Conservation (phyloP, 495 filamentous ascomycete species). For the Aspergillus taichungensis region DNA sequence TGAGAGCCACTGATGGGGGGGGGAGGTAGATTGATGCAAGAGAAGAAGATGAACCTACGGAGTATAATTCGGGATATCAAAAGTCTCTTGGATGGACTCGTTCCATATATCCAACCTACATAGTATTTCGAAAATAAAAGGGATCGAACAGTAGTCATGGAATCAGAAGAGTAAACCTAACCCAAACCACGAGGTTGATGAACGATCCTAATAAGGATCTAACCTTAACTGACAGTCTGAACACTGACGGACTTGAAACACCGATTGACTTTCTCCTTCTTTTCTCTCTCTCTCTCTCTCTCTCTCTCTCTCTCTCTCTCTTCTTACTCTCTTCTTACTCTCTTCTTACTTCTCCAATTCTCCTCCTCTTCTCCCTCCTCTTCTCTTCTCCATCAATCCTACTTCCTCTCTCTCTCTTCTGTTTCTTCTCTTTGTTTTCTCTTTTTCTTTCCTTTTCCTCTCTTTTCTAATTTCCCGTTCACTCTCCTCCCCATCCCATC, state of each 20-base stretch:
- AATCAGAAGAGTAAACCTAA: not conserved
- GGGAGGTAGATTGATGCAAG: too few relatives aligned
- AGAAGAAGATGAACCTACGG: too few relatives aligned
- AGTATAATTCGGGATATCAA: too few relatives aligned
- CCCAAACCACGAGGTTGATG: not conserved
- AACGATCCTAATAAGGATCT: not conserved
- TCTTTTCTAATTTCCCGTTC: not conserved
- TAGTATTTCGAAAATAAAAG: too few relatives aligned
- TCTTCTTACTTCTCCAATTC: not conserved
- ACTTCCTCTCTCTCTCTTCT: not conserved
- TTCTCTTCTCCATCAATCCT: not conserved
- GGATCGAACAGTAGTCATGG: too few relatives aligned
- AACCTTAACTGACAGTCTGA: too few relatives aligned
- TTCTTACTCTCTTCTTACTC: constrained; percentile 4
- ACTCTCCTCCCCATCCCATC: not conserved
- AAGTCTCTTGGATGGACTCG: too few relatives aligned
- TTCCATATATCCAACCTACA: too few relatives aligned
- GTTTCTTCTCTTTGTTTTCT: not conserved
- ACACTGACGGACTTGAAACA: constrained; percentile 9
- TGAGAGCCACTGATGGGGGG: too few relatives aligned
- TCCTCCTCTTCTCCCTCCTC: not conserved
- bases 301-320: constrained; percentile 3
- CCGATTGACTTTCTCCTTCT: constrained; percentile 14
- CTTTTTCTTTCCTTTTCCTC: not conserved
- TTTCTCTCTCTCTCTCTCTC: constrained; percentile 9